Evolutionary conservation across 768 basidiomycete species (phyloP).

Genomic region (Suillus paluster): DNA sequence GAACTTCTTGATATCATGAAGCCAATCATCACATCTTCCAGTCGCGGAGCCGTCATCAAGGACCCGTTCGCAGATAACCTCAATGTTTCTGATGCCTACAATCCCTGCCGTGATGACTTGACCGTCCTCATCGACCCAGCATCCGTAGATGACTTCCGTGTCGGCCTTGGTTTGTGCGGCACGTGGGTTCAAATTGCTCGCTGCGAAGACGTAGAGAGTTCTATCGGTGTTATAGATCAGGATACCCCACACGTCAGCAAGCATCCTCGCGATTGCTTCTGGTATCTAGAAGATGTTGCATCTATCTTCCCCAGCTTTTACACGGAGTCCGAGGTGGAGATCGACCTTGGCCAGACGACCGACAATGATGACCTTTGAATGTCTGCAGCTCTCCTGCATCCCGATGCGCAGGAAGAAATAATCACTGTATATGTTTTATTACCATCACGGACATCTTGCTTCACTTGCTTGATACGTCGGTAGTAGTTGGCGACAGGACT

Average conservation of each 20-base stretch:
- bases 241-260: background rate
- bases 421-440: too few species aligned
- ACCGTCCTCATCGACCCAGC: conserved; percentile 32
- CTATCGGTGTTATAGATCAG: background rate
- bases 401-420: background rate
- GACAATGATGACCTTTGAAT: conserved; percentile 1
- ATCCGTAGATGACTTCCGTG: conserved; percentile 17
- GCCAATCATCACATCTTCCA: conserved; percentile 37
- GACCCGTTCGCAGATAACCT: conserved; percentile 11
- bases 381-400: background rate
- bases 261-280: conserved; percentile 38
- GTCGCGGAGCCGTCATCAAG: conserved; percentile 28
- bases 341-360: conserved; percentile 3
- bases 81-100: conserved; percentile 35
- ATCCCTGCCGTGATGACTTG: conserved; percentile 36
- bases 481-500: background rate
- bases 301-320: conserved; percentile 57
- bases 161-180: conserved; percentile 39
- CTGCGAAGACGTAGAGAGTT: conserved; percentile 11
- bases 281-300: conserved; percentile 61
- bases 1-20: conserved; percentile 39
- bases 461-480: background rate
- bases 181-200: conserved; percentile 40
- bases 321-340: conserved; percentile 21
- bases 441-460: background rate